Conservation (phyloP, 1,284 basidiomycete species). For the Tilletia setariae region DNA sequence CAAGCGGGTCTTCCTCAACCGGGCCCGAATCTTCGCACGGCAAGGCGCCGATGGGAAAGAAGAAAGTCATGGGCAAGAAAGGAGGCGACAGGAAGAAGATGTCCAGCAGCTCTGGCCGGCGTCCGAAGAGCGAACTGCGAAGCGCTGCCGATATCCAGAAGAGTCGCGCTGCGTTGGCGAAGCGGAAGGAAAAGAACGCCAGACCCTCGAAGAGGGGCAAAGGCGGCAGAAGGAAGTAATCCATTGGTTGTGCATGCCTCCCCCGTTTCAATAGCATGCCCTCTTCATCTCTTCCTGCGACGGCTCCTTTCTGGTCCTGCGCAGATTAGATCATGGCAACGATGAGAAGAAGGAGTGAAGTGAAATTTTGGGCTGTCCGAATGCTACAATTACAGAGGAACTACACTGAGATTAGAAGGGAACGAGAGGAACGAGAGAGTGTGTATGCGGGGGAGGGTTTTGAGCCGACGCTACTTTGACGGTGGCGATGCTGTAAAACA, state of each 20-base stretch:
- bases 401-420: too few relatives aligned
- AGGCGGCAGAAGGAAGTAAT: constrained; percentile 13
- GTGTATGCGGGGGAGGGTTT: too few relatives aligned
- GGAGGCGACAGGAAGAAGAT: background rate
- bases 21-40: background rate
- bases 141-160: constrained; percentile 43
- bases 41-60: background rate
- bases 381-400: too few relatives aligned
- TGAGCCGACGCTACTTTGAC: too few relatives aligned
- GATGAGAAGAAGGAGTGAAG: background rate
- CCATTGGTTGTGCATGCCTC: too few relatives aligned
- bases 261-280: too few relatives aligned
- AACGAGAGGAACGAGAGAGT: too few relatives aligned
- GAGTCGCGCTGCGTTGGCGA: constrained; percentile 34
- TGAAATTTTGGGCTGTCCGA: background rate
- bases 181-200: constrained; percentile 48
- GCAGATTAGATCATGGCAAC: too few relatives aligned
- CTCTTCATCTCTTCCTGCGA: too few relatives aligned
- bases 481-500: background rate
- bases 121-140: constrained; percentile 40
- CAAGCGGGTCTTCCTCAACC: background rate
- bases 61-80: background rate
- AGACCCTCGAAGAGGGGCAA: constrained; percentile 31
- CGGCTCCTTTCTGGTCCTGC: too few relatives aligned
- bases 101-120: background rate